Evolutionary conservation across 2,329 filamentous ascomycete species (phyloP), one percentile per base, ranked within the genome.

Genomic region (Phialemonium atrogriseum): DNA sequence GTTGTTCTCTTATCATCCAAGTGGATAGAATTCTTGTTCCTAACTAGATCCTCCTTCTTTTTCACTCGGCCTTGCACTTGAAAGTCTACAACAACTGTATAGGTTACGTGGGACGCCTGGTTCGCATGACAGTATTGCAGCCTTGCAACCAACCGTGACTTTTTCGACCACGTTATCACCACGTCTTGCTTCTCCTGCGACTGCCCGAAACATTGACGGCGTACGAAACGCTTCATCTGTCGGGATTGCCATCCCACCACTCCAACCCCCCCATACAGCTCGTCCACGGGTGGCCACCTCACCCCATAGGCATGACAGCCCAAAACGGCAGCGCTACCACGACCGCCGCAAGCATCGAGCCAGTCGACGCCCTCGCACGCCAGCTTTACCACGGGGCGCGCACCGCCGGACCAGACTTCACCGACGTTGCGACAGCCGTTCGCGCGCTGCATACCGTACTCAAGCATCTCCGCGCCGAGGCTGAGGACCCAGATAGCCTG

Each of bases 391-490:
- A 69, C 32, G 68, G 70, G 37, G 64, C 67, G 31, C 66, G 66
- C 40, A 56, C 60, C 16, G 60, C 66, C 3, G 61, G 65, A 11
- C 54, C 60, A 3, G 60, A 67, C 24, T 70, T 75, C 36, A 58
- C 59, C 33, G 60, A 68, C 26, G 59, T 73, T 27, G 61, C 69
- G 10, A 48, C 54, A 10, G 63, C 66, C 21, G 63, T 78, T 23
- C 66, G 65, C 33, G 59, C 59, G 25, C 56, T 80, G 24, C 67
- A 78, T 42, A 64, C 64, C 5, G 66, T 68, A 10, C 57, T 80
- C 6, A 68, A 70, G 33, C 68, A 77, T 43, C 57, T 80, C 16
- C 71, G 69, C 33, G 59, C 65, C 40, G 75, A 79, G 54, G 64
- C 66, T 23, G 63, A 70, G 40, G 72, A 75, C 42, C 58, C 61